A percentile compares a stretch with the other conserved stretches of the same genome.
Conservation (phyloP, 768 basidiomycete species). For the Russula brevipes region DNA sequence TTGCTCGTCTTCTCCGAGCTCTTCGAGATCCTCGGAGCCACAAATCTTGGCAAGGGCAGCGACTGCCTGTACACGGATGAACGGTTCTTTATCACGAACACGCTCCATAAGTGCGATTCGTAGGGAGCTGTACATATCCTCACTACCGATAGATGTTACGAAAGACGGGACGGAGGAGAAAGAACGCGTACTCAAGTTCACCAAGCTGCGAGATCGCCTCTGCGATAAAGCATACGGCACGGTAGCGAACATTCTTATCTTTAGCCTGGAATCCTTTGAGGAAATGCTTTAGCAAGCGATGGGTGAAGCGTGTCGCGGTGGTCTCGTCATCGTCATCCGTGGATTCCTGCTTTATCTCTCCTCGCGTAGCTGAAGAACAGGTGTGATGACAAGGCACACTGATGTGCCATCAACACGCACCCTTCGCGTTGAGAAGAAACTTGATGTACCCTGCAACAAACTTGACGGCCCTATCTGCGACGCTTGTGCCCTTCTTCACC, state of each 20-base stretch:
- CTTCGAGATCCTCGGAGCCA: constrained; percentile 58
- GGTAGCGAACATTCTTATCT: constrained; percentile 81
- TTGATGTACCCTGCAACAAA: constrained; percentile 76
- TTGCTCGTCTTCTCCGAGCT: constrained; percentile 47
- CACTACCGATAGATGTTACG: constrained; percentile 41
- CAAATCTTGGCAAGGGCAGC: constrained; percentile 74
- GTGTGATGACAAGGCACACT: background rate
- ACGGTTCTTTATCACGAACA: constrained; percentile 69
- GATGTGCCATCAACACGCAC: constrained; percentile 37
- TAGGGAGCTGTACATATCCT: constrained; percentile 64
- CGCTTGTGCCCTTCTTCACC: constrained; percentile 72
- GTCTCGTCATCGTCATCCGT: constrained; percentile 46
- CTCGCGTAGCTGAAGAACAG: constrained; percentile 33
- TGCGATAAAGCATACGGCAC: constrained; percentile 69
- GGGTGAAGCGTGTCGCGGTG: constrained; percentile 44
- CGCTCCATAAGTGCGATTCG: constrained; percentile 64
- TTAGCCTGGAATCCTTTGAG: constrained; percentile 77
- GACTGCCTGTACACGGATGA: constrained; percentile 74
- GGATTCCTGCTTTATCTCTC: constrained; percentile 29
- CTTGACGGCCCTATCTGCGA: constrained; percentile 74
- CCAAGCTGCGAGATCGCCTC: constrained; percentile 78
- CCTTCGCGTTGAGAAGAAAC: constrained; percentile 73
- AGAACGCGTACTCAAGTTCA: constrained; percentile 69
- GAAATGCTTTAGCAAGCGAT: constrained; percentile 49
- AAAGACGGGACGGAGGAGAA: background rate